These are phyloP conservation scores for Emmonsiellopsis sp. DNA, from an alignment of 2,329 filamentous ascomycete genomes.

Conservation along the genomic window DNA sequence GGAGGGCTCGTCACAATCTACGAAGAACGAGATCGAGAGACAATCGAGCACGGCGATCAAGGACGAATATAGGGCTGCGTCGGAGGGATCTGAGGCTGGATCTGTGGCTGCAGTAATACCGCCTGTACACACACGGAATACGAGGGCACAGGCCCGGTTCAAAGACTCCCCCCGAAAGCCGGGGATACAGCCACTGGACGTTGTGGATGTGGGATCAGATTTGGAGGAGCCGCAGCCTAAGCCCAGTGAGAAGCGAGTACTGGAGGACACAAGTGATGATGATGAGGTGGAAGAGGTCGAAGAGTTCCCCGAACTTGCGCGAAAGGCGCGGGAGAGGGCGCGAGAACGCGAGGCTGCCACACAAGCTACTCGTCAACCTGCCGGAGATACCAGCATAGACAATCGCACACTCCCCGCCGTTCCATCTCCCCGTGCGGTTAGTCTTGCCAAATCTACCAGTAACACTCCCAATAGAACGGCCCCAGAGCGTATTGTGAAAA, in stretches of 20 bases:
- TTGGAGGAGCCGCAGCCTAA: background rate
- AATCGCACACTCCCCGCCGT: background rate
- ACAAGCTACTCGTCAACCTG: too few species aligned
- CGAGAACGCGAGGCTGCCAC: slow-evolving; percentile 6
- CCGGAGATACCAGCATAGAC: slow-evolving; percentile 3
- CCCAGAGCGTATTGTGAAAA: slow-evolving; percentile 46
- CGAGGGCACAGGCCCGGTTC: background rate
- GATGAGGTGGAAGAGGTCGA: slow-evolving; percentile 19
- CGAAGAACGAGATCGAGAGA: too few species aligned
- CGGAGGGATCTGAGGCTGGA: too few species aligned
- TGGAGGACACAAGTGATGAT: slow-evolving; percentile 20
- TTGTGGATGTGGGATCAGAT: background rate
- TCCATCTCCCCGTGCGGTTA: slow-evolving; percentile 9
- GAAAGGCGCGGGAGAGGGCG: slow-evolving; percentile 32
- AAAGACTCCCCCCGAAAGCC: background rate
- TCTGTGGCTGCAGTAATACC: too few species aligned
- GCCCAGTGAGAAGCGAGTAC: background rate
- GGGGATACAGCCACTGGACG: background rate
- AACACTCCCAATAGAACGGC: slow-evolving; percentile 3
- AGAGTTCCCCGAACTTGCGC: slow-evolving; percentile 33
- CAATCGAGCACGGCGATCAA: too few species aligned
- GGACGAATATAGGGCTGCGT: too few species aligned
- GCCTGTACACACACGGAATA: background rate
- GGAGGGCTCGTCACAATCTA: too few species aligned
- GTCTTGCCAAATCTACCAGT: background rate